Percentiles rank a stretch among this genome's conserved stretches.
phyloP scores from a whole-genome alignment of 1,284 basidiomycete species.

The Acaromyces ingoldii region DNA sequence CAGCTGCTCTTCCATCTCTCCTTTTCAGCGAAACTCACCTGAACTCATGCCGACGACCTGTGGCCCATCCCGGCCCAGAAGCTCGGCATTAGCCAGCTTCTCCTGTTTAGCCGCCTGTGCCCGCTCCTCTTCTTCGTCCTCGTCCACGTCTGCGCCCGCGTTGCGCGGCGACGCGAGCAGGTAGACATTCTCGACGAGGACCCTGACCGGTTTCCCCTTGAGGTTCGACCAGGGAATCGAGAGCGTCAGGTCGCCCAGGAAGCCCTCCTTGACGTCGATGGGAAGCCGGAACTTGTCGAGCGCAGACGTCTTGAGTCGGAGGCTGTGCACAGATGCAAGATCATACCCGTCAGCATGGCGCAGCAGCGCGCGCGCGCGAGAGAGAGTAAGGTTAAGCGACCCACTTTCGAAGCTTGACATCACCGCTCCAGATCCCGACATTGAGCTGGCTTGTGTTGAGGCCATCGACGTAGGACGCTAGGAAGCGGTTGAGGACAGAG shows the following conservation, averaged over 20 bases:
- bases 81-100: conserved; percentile 79
- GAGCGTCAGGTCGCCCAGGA: conserved; percentile 85
- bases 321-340: conserved; percentile 16
- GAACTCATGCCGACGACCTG: conserved; percentile 23
- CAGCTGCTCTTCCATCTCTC: no score
- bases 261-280: conserved; percentile 87
- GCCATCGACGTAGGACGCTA: conserved; percentile 94
- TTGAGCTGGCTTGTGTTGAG: conserved; percentile 91
- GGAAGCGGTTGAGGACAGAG: conserved; percentile 65
- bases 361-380: not conserved
- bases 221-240: conserved; percentile 95
- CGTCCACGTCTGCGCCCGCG: conserved; percentile 65
- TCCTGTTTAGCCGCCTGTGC: conserved; percentile 83
- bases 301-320: conserved; percentile 86
- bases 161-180: conserved; percentile 83
- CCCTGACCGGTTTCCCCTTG: conserved; percentile 85
- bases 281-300: conserved; percentile 95
- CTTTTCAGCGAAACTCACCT: conserved; percentile 8
- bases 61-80: conserved; percentile 56
- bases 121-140: conserved; percentile 77
- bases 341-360: not conserved
- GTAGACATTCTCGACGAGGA: conserved; percentile 90
- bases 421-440: conserved; percentile 90
- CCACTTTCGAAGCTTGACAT: conserved; percentile 65
- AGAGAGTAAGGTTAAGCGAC: conserved; percentile 1